Evolutionary conservation across 225 moss, liverwort and hornwort species (phyloP).

Genomic region (Physcomitrellopsis africana): DNA sequence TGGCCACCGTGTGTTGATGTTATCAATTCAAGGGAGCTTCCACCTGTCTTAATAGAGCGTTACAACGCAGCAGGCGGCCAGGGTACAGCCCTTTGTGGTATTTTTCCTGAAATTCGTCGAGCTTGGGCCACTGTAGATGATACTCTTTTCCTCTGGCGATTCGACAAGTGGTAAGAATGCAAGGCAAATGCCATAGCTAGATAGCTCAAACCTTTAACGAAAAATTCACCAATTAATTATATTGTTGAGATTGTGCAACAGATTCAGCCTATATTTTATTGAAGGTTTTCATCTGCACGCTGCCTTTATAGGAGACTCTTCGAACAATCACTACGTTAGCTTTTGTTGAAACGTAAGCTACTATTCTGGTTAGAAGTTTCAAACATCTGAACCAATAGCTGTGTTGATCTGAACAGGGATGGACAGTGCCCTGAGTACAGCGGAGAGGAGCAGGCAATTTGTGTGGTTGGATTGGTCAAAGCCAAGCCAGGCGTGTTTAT

Average conservation of each 20-base stretch:
- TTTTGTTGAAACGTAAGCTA: neutral
- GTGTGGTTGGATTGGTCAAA: conserved; percentile 88
- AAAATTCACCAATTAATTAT: no score
- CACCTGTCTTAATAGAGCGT: conserved; percentile 88
- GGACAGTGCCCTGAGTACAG: conserved; percentile 96
- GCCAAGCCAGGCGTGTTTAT: conserved; percentile 86
- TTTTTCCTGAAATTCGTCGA: conserved; percentile 90
- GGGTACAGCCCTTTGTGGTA: conserved; percentile 95
- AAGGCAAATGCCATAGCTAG: neutral
- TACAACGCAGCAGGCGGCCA: conserved; percentile 94
- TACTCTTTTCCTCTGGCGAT: conserved; percentile 94
- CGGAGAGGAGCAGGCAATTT: conserved; percentile 98
- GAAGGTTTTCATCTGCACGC: neutral
- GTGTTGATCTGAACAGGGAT: conserved; percentile 60
- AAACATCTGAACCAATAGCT: conserved; percentile 22
- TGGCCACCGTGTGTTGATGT: conserved; percentile 91
- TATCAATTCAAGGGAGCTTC: conserved; percentile 86
- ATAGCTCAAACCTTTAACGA: no score
- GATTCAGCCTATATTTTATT: neutral
- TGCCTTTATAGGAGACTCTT: neutral
- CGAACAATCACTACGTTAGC: neutral
- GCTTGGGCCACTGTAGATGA: conserved; percentile 98
- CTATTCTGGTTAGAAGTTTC: neutral
- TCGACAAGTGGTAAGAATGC: conserved; percentile 89
- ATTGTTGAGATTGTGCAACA: neutral